phyloP scores from a whole-genome alignment of 345 rosid genomes.

The Eucalyptus tenuipes region DNA sequence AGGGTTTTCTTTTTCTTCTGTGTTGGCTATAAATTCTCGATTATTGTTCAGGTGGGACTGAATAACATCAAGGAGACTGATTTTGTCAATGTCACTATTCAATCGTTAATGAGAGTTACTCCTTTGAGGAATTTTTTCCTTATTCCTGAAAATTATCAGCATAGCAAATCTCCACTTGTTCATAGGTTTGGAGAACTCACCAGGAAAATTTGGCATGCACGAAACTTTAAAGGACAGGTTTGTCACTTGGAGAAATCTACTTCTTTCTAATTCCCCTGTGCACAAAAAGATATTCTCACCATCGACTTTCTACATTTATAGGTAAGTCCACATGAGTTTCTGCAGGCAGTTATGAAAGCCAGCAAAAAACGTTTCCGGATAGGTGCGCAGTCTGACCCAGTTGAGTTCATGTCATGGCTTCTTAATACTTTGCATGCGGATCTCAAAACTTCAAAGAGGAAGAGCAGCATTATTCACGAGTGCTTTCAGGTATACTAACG shows the following conservation, averaged over 20 bases:
- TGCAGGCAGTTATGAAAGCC: constrained; percentile 96
- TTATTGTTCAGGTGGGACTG: constrained; percentile 68
- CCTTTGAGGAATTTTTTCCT: constrained; percentile 89
- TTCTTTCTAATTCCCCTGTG: neutral
- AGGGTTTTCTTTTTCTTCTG: neutral
- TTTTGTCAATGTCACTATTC: constrained; percentile 96
- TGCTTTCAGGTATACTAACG: constrained; percentile 70
- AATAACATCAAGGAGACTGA: constrained; percentile 93
- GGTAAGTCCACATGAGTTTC: constrained; percentile 99
- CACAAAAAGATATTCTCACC: neutral
- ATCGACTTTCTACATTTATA: constrained; percentile 10
- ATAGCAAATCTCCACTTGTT: constrained; percentile 71
- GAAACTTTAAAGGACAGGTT: constrained; percentile 98
- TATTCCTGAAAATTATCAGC: constrained; percentile 81
- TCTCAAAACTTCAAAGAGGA: constrained; percentile 49
- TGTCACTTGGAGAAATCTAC: neutral
- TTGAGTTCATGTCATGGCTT: constrained; percentile 97
- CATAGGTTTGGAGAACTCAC: constrained; percentile 93
- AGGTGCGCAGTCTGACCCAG: constrained; percentile 90
- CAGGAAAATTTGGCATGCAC: constrained; percentile 92
- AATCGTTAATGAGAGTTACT: constrained; percentile 87
- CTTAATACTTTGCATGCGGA: constrained; percentile 76
- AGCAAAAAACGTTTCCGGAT: constrained; percentile 82
- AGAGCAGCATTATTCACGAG: constrained; percentile 65
- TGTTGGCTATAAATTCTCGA: neutral